These are phyloP conservation scores for Mangifera indica DNA, from an alignment of 345 rosid genomes.

Conservation along the genomic window DNA sequence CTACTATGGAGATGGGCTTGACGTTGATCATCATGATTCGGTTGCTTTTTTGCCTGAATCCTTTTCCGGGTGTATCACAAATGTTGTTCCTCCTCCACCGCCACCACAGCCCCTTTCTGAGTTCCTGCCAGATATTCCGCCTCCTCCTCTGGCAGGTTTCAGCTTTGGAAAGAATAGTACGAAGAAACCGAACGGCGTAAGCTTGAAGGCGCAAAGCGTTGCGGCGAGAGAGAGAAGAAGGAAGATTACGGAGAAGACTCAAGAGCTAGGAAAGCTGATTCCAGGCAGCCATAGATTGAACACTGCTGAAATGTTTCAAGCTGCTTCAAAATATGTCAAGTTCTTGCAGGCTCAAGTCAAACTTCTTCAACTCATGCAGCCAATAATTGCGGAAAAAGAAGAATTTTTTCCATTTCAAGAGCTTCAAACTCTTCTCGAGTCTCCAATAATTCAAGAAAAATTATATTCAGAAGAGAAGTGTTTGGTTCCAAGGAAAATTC, in stretches of 20 bases:
- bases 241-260: slow-evolving; percentile 78
- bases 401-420: slow-evolving; percentile 9
- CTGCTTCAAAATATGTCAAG: slow-evolving; percentile 76
- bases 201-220: slow-evolving; percentile 70
- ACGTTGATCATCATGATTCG: too few species aligned
- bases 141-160: slow-evolving; percentile 8
- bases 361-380: slow-evolving; percentile 43
- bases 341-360: slow-evolving; percentile 72
- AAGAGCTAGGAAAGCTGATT: slow-evolving; percentile 73
- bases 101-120: background rate
- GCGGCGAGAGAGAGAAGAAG: slow-evolving; percentile 86
- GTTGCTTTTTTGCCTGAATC: background rate
- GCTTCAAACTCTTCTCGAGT: slow-evolving; percentile 34
- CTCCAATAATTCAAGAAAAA: slow-evolving; percentile 52
- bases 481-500: slow-evolving; percentile 39
- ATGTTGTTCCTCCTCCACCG: background rate
- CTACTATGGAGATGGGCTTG: background rate
- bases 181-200: slow-evolving; percentile 27
- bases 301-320: slow-evolving; percentile 88
- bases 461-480: slow-evolving; percentile 48
- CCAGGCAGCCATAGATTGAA: slow-evolving; percentile 89
- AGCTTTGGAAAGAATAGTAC: background rate
- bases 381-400: slow-evolving; percentile 25
- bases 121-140: slow-evolving; percentile 16
- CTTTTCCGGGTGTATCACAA: slow-evolving; percentile 7